Evolutionary conservation across 2,329 filamentous ascomycete genomes (phyloP).

Genomic region (Arthrobotrys megalospora): DNA sequence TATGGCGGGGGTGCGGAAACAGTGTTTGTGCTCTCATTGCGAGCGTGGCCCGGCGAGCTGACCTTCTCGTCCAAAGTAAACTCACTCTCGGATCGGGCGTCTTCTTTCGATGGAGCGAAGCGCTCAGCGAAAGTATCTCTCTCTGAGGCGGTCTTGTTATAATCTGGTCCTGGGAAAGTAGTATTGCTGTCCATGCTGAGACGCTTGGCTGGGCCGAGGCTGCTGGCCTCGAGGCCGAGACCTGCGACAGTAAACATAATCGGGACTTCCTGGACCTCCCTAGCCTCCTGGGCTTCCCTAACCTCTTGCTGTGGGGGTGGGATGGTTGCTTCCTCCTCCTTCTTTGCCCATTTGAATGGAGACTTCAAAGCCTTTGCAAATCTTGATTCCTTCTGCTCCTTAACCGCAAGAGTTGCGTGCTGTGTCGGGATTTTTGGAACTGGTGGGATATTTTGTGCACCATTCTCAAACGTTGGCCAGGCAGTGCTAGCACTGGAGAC

Average conservation of each 20-base stretch:
- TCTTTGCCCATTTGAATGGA: slow-evolving; percentile 13
- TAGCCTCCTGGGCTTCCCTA: slow-evolving; percentile 2
- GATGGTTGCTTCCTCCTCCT: not conserved
- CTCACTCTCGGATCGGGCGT: not conserved
- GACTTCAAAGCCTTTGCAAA: slow-evolving; percentile 20
- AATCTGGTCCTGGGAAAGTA: slow-evolving; percentile 12
- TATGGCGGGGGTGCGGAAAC: slow-evolving; percentile 54
- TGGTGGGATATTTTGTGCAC: slow-evolving; percentile 19
- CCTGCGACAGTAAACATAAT: slow-evolving; percentile 8
- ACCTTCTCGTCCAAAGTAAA: slow-evolving; percentile 33
- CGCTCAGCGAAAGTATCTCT: slow-evolving; percentile 6
- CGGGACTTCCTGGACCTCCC: slow-evolving; percentile 7
- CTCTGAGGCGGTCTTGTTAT: not conserved
- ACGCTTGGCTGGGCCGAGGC: slow-evolving; percentile 10
- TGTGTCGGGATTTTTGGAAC: slow-evolving; percentile 46
- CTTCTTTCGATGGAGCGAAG: slow-evolving; percentile 25
- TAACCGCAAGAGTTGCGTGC: not conserved
- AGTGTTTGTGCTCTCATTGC: slow-evolving; percentile 51
- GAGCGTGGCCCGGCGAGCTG: slow-evolving; percentile 35
- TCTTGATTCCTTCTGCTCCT: slow-evolving; percentile 23
- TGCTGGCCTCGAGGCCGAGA: slow-evolving; percentile 16
- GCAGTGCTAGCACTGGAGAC: slow-evolving; percentile 37
- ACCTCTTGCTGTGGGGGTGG: not conserved
- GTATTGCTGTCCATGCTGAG: slow-evolving; percentile 38
- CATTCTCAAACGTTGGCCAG: slow-evolving; percentile 37